Evolutionary conservation across 78 protist species (phyloP).

Genomic region (Dictyostelium citrinum): DNA sequence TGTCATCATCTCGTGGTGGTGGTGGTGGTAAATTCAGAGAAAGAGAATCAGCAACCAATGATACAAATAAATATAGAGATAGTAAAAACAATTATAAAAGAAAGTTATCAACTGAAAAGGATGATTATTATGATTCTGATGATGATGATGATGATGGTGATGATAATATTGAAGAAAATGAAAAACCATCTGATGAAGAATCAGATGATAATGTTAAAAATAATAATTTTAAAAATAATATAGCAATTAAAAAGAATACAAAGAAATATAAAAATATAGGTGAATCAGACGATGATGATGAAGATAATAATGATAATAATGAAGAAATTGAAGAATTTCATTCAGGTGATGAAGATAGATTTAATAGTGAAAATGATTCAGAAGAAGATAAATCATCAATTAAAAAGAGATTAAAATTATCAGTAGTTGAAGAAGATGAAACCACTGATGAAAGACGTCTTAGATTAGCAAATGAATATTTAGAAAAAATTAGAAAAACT

Average conservation of each 20-base stretch:
- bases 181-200: not conserved
- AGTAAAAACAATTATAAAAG: not conserved
- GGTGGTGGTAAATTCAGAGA: not conserved
- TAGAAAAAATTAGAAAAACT: conserved; percentile 1
- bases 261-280: not conserved
- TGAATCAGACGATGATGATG: conserved; percentile 12
- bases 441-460: conserved; percentile 71
- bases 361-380: not conserved
- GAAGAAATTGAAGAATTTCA: not conserved
- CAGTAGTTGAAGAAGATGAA: conserved; percentile 65
- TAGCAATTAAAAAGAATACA: not conserved
- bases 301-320: not conserved
- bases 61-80: not conserved
- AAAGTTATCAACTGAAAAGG: not conserved
- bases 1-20: not conserved
- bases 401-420: conserved; percentile 1
- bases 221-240: not conserved
- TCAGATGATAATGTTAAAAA: not conserved
- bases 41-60: not conserved
- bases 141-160: not conserved
- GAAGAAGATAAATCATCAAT: conserved; percentile 6
- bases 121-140: not conserved
- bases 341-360: not conserved
- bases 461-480: conserved; percentile 69
- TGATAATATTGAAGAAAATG: too few species aligned